phyloP scores from a whole-genome alignment of 2,329 filamentous ascomycete genomes.

The Paradendryphiella salina region DNA sequence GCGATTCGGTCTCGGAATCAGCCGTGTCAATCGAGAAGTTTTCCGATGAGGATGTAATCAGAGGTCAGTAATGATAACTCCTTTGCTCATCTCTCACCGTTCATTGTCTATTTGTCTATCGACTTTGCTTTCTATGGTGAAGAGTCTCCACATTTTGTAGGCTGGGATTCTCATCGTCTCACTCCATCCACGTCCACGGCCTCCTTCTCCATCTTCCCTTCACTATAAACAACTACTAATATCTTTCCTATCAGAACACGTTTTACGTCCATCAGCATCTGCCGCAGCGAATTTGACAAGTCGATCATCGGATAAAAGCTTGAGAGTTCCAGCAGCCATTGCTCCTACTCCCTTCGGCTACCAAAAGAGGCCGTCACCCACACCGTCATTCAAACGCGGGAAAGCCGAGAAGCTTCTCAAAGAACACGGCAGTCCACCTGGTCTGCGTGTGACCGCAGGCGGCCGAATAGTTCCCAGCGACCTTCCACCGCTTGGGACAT shows the following conservation, averaged over 20 bases:
- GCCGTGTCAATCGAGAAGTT: constrained; percentile 50
- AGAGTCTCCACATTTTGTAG: not conserved
- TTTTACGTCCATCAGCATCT: constrained; percentile 48
- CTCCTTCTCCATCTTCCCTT: not conserved
- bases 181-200: not conserved
- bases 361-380: constrained; percentile 51
- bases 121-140: not conserved
- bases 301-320: constrained; percentile 30
- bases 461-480: constrained; percentile 57
- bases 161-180: not conserved
- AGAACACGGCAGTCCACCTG: constrained; percentile 56
- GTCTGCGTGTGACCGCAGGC: constrained; percentile 56
- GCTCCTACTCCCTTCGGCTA: constrained; percentile 20
- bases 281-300: constrained; percentile 41
- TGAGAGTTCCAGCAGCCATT: constrained; percentile 27
- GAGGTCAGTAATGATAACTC: constrained; percentile 39
- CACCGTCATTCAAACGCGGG: constrained; percentile 55
- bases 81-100: constrained; percentile 17
- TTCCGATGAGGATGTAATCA: constrained; percentile 48
- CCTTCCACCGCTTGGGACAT: constrained; percentile 38
- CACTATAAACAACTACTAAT: constrained; percentile 9
- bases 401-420: constrained; percentile 56
- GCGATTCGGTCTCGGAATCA: constrained; percentile 49
- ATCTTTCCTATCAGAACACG: constrained; percentile 40
- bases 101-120: constrained; percentile 17